Evolutionary conservation across 768 basidiomycete species (phyloP).

Genomic region (Auriculariales sp.): DNA sequence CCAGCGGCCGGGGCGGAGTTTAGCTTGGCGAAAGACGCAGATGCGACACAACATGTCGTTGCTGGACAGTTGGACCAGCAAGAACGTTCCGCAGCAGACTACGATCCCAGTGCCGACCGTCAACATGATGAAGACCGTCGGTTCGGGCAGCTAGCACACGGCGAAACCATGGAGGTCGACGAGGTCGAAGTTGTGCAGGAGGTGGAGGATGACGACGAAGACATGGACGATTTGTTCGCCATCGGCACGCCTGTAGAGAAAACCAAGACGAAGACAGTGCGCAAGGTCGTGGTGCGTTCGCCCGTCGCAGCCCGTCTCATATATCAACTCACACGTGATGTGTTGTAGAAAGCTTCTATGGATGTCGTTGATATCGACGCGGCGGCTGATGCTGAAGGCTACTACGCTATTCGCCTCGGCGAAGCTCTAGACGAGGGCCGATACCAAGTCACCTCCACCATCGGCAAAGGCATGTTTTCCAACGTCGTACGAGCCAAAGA

Average conservation of each 20-base stretch:
- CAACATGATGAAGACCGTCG: slow-evolving; percentile 72
- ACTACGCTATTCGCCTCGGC: slow-evolving; percentile 87
- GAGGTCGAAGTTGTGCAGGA: not conserved
- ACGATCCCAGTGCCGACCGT: slow-evolving; percentile 73
- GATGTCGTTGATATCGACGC: slow-evolving; percentile 72
- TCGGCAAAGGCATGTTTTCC: slow-evolving; percentile 99
- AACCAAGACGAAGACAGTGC: slow-evolving; percentile 48
- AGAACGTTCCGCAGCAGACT: slow-evolving; percentile 92
- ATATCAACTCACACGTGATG: not conserved
- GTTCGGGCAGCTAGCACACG: slow-evolving; percentile 26
- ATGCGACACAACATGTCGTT: slow-evolving; percentile 32
- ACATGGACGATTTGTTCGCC: slow-evolving; percentile 94
- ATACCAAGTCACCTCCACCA: slow-evolving; percentile 85
- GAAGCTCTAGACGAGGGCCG: slow-evolving; percentile 85
- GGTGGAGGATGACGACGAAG: slow-evolving; percentile 58
- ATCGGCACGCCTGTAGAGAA: slow-evolving; percentile 29
- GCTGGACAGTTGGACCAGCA: slow-evolving; percentile 53
- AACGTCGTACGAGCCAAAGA: slow-evolving; percentile 80
- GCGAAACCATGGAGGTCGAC: slow-evolving; percentile 3
- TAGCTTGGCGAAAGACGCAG: slow-evolving; percentile 50
- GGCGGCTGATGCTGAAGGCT: slow-evolving; percentile 88
- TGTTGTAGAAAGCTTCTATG: slow-evolving; percentile 29
- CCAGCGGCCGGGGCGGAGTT: slow-evolving; percentile 23
- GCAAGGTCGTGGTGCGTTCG: slow-evolving; percentile 33
- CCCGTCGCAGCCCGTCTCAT: not conserved